Base-by-base conservation (phyloP, 805 yeast genomes). In the Lipomyces lipofer region DNA sequence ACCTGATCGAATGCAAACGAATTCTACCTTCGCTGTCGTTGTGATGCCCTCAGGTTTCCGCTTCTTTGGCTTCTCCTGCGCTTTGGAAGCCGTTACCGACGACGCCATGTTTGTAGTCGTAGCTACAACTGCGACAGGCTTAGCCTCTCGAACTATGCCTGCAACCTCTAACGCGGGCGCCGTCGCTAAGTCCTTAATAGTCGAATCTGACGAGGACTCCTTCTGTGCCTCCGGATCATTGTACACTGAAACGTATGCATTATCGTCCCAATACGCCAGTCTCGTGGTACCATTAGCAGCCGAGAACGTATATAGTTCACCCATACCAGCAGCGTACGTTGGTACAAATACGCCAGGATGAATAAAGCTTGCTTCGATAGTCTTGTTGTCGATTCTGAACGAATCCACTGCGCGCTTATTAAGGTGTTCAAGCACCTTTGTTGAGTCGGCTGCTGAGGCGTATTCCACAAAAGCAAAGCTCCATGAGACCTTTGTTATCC, bases 311-410 rank as follows among this genome's bases (percentile, higher is more conserved):
- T n/a, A 50, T 9, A 15, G 8, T 30, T 44, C 43, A 17, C 28
- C 42, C 12, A 15, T 33, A 32, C 21, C 30, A 29, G 42, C 38
- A 8, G 27, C 38, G 38, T 58, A 51, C 2, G 51, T 39, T 4
- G 62, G 62, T n/a, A 58, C 54, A 40, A 58, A 58, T 9, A 58
- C 62, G 10, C 62, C 62, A 2, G 60, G 47, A 39, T 58, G 62
- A 7, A 58, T 56, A 28, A 33, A 58, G 13, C 39, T 39, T 42
- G 42, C 43, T 12, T 10, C 19, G 10, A 49, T 38, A 2, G 8
- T 25, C 13, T 25, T n/a, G 17, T 50, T 49, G 15, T 21, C 45
- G 36, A 47, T 36, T 10, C 19, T 13, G 5, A 52, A 35, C 36
- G 24, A 12, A 10, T 19, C 43, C 15, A 5, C 35, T 4, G 28